Percentiles rank a stretch among this genome's conserved stretches.
These are phyloP conservation scores for Quercus lobata DNA, from an alignment of 331 rosid genomes.

Conservation along the genomic window DNA sequence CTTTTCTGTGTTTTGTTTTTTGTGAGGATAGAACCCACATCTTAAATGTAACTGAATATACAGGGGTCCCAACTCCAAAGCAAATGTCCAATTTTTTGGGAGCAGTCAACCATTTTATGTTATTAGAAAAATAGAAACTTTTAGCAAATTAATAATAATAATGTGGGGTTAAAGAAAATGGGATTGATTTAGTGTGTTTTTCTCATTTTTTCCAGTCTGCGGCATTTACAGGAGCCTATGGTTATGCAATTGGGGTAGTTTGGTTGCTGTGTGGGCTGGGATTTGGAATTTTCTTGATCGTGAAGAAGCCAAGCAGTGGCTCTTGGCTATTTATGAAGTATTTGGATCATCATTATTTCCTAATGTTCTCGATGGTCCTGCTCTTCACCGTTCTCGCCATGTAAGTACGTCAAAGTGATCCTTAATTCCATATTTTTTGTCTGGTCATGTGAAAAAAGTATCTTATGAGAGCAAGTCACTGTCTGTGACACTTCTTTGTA, in stretches of 20 bases:
- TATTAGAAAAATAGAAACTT: not conserved
- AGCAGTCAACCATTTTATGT: not conserved
- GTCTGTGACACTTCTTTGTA: too few species aligned
- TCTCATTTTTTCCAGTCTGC: slow-evolving; percentile 84
- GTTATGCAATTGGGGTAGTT: slow-evolving; percentile 54
- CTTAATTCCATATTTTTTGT: not conserved
- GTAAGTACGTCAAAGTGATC: slow-evolving; percentile 23
- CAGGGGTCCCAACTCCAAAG: not conserved
- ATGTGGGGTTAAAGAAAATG: not conserved
- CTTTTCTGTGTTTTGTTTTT: not conserved
- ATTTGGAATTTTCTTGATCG: slow-evolving; percentile 35
- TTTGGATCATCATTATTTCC: slow-evolving; percentile 33
- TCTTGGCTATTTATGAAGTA: slow-evolving; percentile 21
- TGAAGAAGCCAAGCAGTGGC: slow-evolving; percentile 29
- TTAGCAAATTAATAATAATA: not conserved
- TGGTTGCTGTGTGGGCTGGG: slow-evolving; percentile 63
- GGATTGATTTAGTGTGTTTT: slow-evolving; percentile 32
- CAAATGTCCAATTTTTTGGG: not conserved
- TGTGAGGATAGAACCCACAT: not conserved
- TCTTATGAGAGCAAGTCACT: too few species aligned
- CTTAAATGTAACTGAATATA: not conserved
- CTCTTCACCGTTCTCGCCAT: slow-evolving; percentile 53
- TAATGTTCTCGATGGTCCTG: slow-evolving; percentile 38
- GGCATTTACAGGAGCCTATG: slow-evolving; percentile 86
- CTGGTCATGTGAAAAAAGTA: too few species aligned